Evolutionary conservation across 768 basidiomycete genomes (phyloP).

Genomic region (Psilocybe cubensis): DNA sequence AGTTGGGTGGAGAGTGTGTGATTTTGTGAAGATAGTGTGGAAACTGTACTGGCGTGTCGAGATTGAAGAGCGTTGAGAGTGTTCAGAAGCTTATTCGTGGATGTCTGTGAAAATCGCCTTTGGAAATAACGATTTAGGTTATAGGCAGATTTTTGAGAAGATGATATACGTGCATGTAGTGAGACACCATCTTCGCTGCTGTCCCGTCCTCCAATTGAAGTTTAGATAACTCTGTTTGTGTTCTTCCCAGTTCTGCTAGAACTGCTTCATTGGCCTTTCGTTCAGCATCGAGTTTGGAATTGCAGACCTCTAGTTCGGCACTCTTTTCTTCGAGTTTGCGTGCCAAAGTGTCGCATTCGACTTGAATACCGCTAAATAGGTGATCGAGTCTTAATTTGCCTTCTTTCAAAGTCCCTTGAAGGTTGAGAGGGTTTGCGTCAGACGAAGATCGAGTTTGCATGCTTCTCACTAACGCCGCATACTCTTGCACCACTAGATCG

Average conservation of each 20-base stretch:
- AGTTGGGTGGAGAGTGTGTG: conserved; percentile 47
- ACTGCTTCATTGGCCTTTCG: conserved; percentile 44
- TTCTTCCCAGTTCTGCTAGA: conserved; percentile 46
- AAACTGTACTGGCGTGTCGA: conserved; percentile 63
- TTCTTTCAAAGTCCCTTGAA: conserved; percentile 7
- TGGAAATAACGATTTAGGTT: not conserved
- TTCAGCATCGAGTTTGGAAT: conserved; percentile 50
- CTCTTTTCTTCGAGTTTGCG: conserved; percentile 45
- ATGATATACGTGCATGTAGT: conserved; percentile 69
- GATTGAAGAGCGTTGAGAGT: conserved; percentile 60
- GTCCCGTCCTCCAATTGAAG: conserved; percentile 68
- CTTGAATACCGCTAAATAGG: conserved; percentile 44
- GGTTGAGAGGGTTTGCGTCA: conserved; percentile 29
- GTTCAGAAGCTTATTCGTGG: conserved; percentile 66
- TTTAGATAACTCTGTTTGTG: conserved; percentile 55
- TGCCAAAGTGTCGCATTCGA: conserved; percentile 49
- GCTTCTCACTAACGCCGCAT: conserved; percentile 72
- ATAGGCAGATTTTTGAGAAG: not conserved
- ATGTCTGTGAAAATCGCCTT: conserved; percentile 85
- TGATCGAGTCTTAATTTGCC: not conserved
- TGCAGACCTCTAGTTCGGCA: conserved; percentile 44
- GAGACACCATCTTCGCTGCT: conserved; percentile 81
- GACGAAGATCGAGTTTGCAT: conserved; percentile 43
- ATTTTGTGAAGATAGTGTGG: conserved; percentile 58
- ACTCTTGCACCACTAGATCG: conserved; percentile 70